Evolutionary conservation across 768 basidiomycete species (phyloP), one percentile per base, ranked within the genome.

Genomic region (Termitomyces sp.): DNA sequence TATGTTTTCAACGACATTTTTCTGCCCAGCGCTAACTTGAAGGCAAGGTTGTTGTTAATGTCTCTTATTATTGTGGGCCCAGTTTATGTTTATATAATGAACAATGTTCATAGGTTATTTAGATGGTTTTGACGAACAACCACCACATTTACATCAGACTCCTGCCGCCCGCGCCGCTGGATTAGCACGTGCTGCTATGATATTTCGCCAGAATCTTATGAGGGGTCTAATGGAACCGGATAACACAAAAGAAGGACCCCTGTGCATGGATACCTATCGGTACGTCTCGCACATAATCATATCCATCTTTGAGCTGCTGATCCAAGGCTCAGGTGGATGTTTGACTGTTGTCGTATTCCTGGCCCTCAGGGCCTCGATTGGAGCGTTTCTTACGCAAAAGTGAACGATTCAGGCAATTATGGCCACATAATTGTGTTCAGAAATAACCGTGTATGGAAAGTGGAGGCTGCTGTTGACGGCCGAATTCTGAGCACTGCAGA

Each of bases 251-350:
- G 89, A 88, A 55, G 79, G 80, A 0, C 80, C 86, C 16, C 63
- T 91, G 8, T 94, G 91, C 66, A 93, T 94, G 91, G 91, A 94
- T 66, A 88, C 88, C 7, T 93, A 88, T 70, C 76, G 90, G 89
- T 87, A 60, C 53, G 73, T 59, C 28, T 30, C 4, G n/a, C 30
- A 12, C 17, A 2, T 11, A n/a, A 47, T 39, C 14, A 28, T 23
- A 37, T 16, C 16, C 25, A 37, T 42, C n/a, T 49, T 16, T 32
- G 32, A 23, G 40, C 25, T 43, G 32, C n/a, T 55, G 6, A 48
- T 37, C 4, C 32, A 34, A 39, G 39, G 35, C 30, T 17, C 41
- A 90, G 89, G 49, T 94, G 91, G 91, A 92, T 94, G 91, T 94
- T 94, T 62, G 91, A 94, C 67, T 91, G 90, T 67, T 90, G 83